Conservation (phyloP, 441 rosid genomes). For the Jatropha podagrica region DNA sequence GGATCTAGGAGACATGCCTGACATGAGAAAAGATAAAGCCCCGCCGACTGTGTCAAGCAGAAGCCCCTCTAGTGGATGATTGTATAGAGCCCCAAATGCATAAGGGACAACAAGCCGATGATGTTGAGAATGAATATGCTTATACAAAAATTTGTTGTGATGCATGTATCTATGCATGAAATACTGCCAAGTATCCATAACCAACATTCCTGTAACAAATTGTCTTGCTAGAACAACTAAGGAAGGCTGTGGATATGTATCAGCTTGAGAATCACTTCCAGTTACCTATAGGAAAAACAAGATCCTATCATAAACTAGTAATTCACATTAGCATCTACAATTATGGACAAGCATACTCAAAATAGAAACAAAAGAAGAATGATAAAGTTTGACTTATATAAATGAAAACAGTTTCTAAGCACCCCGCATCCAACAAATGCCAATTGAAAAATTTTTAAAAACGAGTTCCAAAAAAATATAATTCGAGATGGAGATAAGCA, state of each 20-base stretch:
- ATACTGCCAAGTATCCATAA: slow-evolving; percentile 94
- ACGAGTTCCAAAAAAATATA: background rate
- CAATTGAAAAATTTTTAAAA: background rate
- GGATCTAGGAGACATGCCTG: slow-evolving; percentile 88
- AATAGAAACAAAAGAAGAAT: slow-evolving; percentile 3
- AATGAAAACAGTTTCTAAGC: background rate
- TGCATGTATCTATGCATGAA: slow-evolving; percentile 92
- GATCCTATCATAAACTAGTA: background rate
- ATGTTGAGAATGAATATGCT: slow-evolving; percentile 83
- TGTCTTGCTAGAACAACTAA: slow-evolving; percentile 56
- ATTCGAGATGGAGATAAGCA: background rate
- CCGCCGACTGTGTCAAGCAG: slow-evolving; percentile 91
- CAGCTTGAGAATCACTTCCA: slow-evolving; percentile 45
- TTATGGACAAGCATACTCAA: background rate
- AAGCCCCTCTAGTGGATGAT: slow-evolving; percentile 85
- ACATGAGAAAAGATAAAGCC: slow-evolving; percentile 81
- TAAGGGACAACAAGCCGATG: slow-evolving; percentile 93
- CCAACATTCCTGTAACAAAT: slow-evolving; percentile 68
- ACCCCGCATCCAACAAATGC: background rate
- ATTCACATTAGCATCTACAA: background rate
- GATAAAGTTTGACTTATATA: background rate
- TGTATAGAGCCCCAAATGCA: slow-evolving; percentile 81
- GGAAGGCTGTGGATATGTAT: slow-evolving; percentile 41
- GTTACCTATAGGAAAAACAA: slow-evolving; percentile 49
- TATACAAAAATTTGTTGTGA: slow-evolving; percentile 82